Conservation (phyloP, 208 protist species). For the Trypanosoma platydactyli region DNA sequence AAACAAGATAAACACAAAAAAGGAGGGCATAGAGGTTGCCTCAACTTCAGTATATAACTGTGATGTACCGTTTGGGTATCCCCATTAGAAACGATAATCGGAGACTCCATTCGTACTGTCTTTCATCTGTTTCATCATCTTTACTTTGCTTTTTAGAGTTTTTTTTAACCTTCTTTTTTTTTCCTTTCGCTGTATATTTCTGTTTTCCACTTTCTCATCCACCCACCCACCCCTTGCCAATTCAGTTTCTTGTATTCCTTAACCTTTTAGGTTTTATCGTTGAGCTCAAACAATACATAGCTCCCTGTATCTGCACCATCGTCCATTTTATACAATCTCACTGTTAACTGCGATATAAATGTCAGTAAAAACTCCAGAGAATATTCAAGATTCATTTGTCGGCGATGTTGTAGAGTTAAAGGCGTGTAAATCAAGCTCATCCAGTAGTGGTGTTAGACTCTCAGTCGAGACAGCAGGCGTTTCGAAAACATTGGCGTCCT, state of each 20-base stretch:
- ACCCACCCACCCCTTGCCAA: neutral
- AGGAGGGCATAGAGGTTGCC: neutral
- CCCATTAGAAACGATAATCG: conserved; percentile 14
- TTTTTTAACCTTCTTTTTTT: conserved; percentile 1
- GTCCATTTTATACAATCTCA: conserved; percentile 7
- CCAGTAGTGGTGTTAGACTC: conserved; percentile 77
- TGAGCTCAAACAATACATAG: too few relatives aligned
- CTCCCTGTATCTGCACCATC: neutral
- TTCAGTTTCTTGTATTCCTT: neutral
- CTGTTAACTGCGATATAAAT: conserved; percentile 14
- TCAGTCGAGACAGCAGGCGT: conserved; percentile 70
- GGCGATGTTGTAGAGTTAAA: conserved; percentile 72
- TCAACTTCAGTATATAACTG: conserved; percentile 12
- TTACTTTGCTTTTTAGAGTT: neutral
- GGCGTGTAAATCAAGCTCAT: conserved; percentile 65
- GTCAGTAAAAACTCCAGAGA: neutral
- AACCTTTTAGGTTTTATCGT: too few relatives aligned
- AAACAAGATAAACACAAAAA: conserved; percentile 7
- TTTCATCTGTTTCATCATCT: conserved; percentile 2
- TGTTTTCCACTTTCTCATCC: conserved; percentile 8
- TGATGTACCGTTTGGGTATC: conserved; percentile 6
- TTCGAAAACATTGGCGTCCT: conserved; percentile 67
- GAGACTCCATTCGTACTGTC: neutral
- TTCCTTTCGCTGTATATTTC: conserved; percentile 4
- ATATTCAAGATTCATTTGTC: conserved; percentile 4